phyloP scores from a whole-genome alignment of 768 basidiomycete genomes.

The Lactarius hatsudake region DNA sequence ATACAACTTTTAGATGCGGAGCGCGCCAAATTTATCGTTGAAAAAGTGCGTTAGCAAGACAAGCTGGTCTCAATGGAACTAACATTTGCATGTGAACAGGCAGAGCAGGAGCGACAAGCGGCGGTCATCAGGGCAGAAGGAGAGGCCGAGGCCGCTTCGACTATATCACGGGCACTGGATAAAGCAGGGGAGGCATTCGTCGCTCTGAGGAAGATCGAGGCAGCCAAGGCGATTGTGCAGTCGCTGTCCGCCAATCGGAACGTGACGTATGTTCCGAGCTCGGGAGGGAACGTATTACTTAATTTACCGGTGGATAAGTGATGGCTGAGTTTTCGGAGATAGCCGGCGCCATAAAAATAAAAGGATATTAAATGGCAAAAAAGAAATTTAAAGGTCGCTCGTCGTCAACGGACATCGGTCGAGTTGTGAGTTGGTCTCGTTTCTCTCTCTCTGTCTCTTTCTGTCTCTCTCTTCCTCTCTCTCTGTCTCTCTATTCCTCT shows the following conservation, averaged over 20 bases:
- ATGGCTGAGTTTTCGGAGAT: conserved; percentile 31
- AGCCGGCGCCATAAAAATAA: conserved; percentile 9
- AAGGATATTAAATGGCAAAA: conserved; percentile 7
- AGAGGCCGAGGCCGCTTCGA: conserved; percentile 94
- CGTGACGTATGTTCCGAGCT: conserved; percentile 86
- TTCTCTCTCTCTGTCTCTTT: conserved; percentile 45
- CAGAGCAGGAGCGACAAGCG: conserved; percentile 98
- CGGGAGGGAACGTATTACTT: conserved; percentile 76
- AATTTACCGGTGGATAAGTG: conserved; percentile 66
- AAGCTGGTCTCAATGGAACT: conserved; percentile 3
- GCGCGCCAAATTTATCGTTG: conserved; percentile 97
- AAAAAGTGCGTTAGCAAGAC: conserved; percentile 62
- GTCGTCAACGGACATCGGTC: conserved; percentile 4
- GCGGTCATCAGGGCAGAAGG: conserved; percentile 98
- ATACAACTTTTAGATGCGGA: conserved; percentile 71
- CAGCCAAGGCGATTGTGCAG: conserved; percentile 93
- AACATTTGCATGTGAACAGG: conserved; percentile 45
- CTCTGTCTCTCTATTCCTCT: conserved; percentile 48
- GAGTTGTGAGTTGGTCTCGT: conserved; percentile 28
- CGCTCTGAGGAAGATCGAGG: conserved; percentile 93
- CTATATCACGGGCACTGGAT: conserved; percentile 86
- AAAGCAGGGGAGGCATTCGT: conserved; percentile 97
- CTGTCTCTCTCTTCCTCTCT: conserved; percentile 43
- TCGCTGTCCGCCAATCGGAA: conserved; percentile 77
- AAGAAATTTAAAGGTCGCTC: not conserved